phyloP scores from a whole-genome alignment of 768 basidiomycete genomes.

The Austroboletus festivus region DNA sequence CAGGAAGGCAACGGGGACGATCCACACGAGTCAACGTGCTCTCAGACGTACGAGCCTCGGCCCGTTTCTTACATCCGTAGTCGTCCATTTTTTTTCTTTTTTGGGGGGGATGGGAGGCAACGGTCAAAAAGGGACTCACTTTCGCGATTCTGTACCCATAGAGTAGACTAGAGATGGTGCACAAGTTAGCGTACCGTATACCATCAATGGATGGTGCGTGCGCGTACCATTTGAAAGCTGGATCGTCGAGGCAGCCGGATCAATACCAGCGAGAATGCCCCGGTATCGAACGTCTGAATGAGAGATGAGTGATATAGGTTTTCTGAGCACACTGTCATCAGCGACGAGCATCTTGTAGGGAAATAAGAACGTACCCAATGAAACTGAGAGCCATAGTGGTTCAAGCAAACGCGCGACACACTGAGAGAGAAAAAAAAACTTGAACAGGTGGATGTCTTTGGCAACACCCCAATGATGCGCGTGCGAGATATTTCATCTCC shows the following conservation, averaged over 20 bases:
- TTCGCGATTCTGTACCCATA: slow-evolving; percentile 84
- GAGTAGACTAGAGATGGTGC: slow-evolving; percentile 56
- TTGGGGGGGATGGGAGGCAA: background rate
- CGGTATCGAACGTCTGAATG: slow-evolving; percentile 90
- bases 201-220: background rate
- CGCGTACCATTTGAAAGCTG: slow-evolving; percentile 77
- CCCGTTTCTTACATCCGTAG: slow-evolving; percentile 43
- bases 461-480: slow-evolving; percentile 8
- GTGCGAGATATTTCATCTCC: slow-evolving; percentile 25
- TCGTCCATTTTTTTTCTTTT: slow-evolving; percentile 30
- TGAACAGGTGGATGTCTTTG: slow-evolving; percentile 11
- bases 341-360: background rate
- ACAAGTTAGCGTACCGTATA: background rate
- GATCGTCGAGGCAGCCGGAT: slow-evolving; percentile 81
- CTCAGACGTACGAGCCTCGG: slow-evolving; percentile 35
- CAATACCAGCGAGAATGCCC: slow-evolving; percentile 83
- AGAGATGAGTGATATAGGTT: slow-evolving; percentile 86
- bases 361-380: slow-evolving; percentile 52
- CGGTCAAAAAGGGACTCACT: slow-evolving; percentile 43
- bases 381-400: slow-evolving; percentile 67
- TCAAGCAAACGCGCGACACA: slow-evolving; percentile 6
- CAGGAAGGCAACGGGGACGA: slow-evolving; percentile 66
- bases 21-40: slow-evolving; percentile 53
- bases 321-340: slow-evolving; percentile 46
- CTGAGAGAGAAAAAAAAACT: slow-evolving; percentile 16